Base-by-base conservation (phyloP, 495 filamentous ascomycete species). In the Xylaria scruposa region DNA sequence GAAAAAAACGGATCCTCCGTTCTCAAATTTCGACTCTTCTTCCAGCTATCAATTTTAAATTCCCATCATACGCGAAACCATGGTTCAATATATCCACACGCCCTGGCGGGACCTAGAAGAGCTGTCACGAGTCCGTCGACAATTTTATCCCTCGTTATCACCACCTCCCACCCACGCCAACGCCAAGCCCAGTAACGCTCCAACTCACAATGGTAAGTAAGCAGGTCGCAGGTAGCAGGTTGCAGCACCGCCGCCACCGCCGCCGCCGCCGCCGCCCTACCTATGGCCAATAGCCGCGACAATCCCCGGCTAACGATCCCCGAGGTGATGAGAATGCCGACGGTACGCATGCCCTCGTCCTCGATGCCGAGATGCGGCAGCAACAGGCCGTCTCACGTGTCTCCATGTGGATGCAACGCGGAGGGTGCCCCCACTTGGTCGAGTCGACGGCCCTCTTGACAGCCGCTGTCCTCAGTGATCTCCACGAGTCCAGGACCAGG, bases 401-500 rank as follows among this genome's bases (percentile, higher is more conserved):
- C 38, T 81, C 82, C 21, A 83, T 88, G 75, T 89, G 86, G 85
- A 84, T 87, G 83, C 84, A 88, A 74, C 90, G 92, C 73, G 92
- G 92, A 67, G 90, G 89, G 74, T 90, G 94, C 56, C 93, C 93
- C 38, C 93, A 95, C 82, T 85, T 93, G 73, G 88, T 97, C 65
- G 93, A 95, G 81, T 91, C 91, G 17, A 97, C 93, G 2, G 93
- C 93, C 19, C 83, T 94, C 36, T 83, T 97, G 69, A 91, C 88
- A 47, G 90, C 93, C 72, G 93, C 92, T 8, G 85, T 92, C 59
- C 83, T 97, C 38, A 88, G 89, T 72, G 91, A 94, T 77, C 78
- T 82, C 70, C 78, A 81, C 72, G 85, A 88, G 75, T 80, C 82
- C 26, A 79, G 81, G 71, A 84, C 85, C 42, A 73, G 70, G 65